A percentile compares a stretch with the other conserved stretches of the same genome.
Evolutionary conservation across 192 early-diverging fungal species (phyloP).

Genomic region (Cetraspora pellucida): DNA sequence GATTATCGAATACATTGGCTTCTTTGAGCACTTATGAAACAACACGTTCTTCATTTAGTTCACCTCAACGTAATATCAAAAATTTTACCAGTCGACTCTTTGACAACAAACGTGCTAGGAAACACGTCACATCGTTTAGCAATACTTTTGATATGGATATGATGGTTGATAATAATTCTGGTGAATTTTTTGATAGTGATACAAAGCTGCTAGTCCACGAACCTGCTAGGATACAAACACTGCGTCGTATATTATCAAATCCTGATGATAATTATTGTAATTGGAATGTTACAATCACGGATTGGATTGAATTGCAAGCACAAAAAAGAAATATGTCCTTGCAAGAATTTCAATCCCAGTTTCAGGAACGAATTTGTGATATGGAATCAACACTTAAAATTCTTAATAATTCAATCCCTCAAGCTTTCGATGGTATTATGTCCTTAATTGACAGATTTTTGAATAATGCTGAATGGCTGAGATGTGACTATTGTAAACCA

Average conservation of each 20-base stretch:
- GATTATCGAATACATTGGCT: background rate
- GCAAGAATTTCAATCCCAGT: constrained; percentile 1
- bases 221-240: constrained; percentile 1
- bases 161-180: background rate
- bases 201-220: background rate
- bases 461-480: constrained; percentile 17
- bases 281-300: constrained; percentile 3
- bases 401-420: constrained; percentile 7
- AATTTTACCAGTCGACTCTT: constrained; percentile 1
- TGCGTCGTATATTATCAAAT: constrained; percentile 16
- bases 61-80: constrained; percentile 14
- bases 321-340: background rate
- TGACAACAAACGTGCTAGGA: background rate
- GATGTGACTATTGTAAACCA: constrained; percentile 7
- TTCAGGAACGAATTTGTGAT: constrained; percentile 3
- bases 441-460: constrained; percentile 12
- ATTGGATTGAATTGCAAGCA: constrained; percentile 27
- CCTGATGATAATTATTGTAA: constrained; percentile 4
- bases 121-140: background rate
- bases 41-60: background rate
- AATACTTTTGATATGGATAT: constrained; percentile 17
- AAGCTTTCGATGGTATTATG: constrained; percentile 7
- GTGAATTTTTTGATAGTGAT: background rate
- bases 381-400: constrained; percentile 5
- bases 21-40: background rate